Base-by-base conservation (phyloP, 176 grass and related monocot species). In the Eleusine coracana region DNA sequence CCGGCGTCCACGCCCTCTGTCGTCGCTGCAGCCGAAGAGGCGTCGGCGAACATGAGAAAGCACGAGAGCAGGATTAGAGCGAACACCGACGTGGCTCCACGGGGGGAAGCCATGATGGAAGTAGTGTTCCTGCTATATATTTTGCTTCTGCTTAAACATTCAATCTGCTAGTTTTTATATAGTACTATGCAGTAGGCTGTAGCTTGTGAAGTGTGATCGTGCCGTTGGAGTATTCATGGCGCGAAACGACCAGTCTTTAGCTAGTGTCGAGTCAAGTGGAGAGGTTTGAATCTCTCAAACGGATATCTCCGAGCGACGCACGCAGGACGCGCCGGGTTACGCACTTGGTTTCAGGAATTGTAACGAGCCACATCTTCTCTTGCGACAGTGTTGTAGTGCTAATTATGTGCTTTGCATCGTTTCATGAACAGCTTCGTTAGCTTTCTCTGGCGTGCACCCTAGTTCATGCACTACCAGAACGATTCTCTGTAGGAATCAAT, bases 91-190 rank as follows among this genome's bases (percentile, higher is more conserved):
- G 60, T 46, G 27, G 73, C 27, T 51, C 46, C 67, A 7, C 25
- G 6, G 81, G 40, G 60, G 17, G 40, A n/a, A 69, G 40, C 70
- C 82, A 88, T 88, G 1, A 40, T 66, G 25, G 44, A 54, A 3
- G 21, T 56, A 1, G 40, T 82, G 46, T 52, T 13, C 5, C 2
- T 20, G 5, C 3, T 15, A 7, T 7, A 6, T 63, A 23, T 29
- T 34, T 13, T n/a, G 41, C 18, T 74, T 23, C 11, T 42, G 2
- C 38, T 36, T 48, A 3, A 36, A 21, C 37, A 12, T 59, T 20
- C 3, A 60, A 7, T 9, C 7, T 36, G 13, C 17, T 8, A 7
- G 18, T 34, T 12, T 7, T 85, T 78, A 71, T 78, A 62, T 78
- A 12, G 20, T 50, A 27, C 2, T 21, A 2, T 21, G 23, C 0